Evolutionary conservation across 805 yeast genomes (phyloP).

Genomic region (Hanseniaspora singularis): DNA sequence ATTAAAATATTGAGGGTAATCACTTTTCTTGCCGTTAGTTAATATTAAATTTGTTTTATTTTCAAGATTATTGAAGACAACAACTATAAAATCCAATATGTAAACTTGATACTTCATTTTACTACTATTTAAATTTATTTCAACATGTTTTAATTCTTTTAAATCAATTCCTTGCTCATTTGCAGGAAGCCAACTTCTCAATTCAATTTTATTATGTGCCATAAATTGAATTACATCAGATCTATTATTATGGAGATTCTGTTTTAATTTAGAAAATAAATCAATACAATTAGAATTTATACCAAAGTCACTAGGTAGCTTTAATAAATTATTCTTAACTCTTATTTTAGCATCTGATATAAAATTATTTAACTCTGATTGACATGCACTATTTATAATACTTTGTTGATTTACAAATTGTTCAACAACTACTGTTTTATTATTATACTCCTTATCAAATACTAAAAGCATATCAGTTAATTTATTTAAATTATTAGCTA

Average conservation of each 20-base stretch:
- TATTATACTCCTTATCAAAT: conserved; percentile 4
- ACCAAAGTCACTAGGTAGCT: conserved; percentile 54
- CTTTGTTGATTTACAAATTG: conserved; percentile 2
- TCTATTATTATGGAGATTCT: conserved; percentile 47
- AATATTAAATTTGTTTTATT: conserved; percentile 11
- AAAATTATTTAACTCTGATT: conserved; percentile 24
- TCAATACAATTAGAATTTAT: conserved; percentile 65
- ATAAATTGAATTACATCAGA: conserved; percentile 34
- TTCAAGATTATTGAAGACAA: conserved; percentile 19
- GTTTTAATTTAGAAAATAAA: conserved; percentile 50
- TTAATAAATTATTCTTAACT: conserved; percentile 20
- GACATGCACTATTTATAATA: neutral
- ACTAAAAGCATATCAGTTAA: neutral
- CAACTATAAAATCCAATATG: conserved; percentile 22
- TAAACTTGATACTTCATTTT: conserved; percentile 29
- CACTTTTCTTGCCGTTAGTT: neutral
- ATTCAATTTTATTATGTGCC: conserved; percentile 41
- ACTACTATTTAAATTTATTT: conserved; percentile 24
- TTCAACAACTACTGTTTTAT: conserved; percentile 10
- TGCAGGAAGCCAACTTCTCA: conserved; percentile 59
- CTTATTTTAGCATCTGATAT: conserved; percentile 24
- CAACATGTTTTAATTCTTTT: conserved; percentile 36
- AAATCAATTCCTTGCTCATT: conserved; percentile 43
- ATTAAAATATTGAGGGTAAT: conserved; percentile 11
- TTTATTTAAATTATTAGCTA: neutral